Base-by-base conservation (phyloP, 2,329 filamentous ascomycete genomes). In the Aspergillus terreus region DNA sequence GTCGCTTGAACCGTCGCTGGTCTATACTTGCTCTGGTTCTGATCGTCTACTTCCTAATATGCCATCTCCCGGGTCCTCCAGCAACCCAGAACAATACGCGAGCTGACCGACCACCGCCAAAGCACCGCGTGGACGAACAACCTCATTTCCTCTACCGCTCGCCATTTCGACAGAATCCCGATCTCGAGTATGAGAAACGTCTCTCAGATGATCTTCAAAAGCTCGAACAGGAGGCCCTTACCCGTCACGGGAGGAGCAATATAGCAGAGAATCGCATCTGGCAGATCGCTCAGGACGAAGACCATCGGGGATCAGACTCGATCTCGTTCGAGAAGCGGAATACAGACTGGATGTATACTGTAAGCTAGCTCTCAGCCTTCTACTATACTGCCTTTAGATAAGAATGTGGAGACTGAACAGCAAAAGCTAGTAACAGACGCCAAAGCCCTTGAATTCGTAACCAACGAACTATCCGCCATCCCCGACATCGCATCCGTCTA, bases 211-310 rank as follows among this genome's bases (percentile, higher is more conserved):
- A 62, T 2, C 50, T 70, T 38, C 56, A 53, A 21, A 27, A 51
- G 2, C 54, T 70, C 10, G 67, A 69, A 27, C 15, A 46, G 0
- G 15, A 46, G 4, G 51, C 56, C n/a, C 32, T 58, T 4, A 21
- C 47, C 12, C 46, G 54, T 10, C 50, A 53, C 23, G 51, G 50
- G 12, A 46, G 49, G 1, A 40, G 58, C 9, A 47, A 47, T 17
- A 40, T 49, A 3, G 51, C 56, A 4, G 46, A 55, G 5, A 52
- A 65, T 6, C 61, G 54, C 4, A 52, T 70, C 38, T 70, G 67
- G 67, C 67, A 70, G 54, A 66, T 70, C 17, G 58, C 63, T 33
- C 49, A 62, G n/a, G 57, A 51, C n/a, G 52, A 50, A 44, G 54
- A 51, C 33, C 46, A 57, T 4, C 55, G 65, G 42, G 58, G 60